A percentile compares a stretch with the other conserved stretches of the same genome.
phyloP scores from a whole-genome alignment of 2,329 filamentous ascomycete species.

The Penicillium rolfsii region DNA sequence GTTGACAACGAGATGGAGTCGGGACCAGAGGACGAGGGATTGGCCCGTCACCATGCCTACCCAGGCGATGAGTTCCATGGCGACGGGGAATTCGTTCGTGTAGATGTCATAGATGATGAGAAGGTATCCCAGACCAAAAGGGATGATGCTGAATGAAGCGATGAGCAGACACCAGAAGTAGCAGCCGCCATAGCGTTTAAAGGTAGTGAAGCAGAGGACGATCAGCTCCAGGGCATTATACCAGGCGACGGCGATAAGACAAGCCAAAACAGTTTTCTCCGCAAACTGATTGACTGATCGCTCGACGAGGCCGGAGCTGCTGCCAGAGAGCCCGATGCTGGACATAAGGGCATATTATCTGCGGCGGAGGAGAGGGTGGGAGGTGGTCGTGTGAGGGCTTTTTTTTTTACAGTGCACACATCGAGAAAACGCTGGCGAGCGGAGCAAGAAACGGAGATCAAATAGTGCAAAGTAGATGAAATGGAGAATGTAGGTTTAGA shows the following conservation, averaged over 20 bases:
- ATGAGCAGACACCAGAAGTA: constrained; percentile 55
- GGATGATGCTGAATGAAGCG: constrained; percentile 48
- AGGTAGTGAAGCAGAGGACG: constrained; percentile 52
- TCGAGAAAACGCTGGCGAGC: neutral
- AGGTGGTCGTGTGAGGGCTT: constrained; percentile 1
- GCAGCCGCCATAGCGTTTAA: constrained; percentile 49
- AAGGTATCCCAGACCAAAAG: constrained; percentile 51
- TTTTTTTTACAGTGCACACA: neutral
- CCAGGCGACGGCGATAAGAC: constrained; percentile 49
- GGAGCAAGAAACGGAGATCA: neutral
- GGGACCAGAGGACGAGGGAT: constrained; percentile 54
- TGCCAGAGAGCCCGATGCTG: constrained; percentile 17
- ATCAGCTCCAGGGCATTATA: constrained; percentile 55
- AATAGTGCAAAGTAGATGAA: neutral
- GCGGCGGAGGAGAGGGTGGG: neutral
- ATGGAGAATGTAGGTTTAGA: neutral
- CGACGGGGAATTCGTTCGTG: constrained; percentile 42
- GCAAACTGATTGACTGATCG: constrained; percentile 16
- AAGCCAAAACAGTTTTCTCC: constrained; percentile 21
- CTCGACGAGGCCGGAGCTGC: constrained; percentile 19
- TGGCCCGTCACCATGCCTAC: constrained; percentile 54
- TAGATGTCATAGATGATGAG: constrained; percentile 48
- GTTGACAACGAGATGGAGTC: constrained; percentile 51
- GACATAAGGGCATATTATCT: constrained; percentile 30
- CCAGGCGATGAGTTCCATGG: constrained; percentile 50